Evolutionary conservation across 177 flowering plant species (phyloP).

Genomic region (Vitis hybrid): DNA sequence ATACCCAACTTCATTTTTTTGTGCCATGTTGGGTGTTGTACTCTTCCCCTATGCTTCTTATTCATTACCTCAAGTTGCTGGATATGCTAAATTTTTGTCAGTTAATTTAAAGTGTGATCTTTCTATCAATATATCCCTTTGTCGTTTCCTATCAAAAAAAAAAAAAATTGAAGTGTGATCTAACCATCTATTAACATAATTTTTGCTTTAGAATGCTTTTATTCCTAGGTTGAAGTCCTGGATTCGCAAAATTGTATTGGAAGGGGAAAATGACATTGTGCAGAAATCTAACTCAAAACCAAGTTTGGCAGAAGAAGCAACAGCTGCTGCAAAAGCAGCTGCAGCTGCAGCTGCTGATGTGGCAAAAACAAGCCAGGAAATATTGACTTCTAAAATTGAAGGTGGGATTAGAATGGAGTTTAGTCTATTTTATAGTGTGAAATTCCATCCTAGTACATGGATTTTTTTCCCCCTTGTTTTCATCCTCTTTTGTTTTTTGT

Average conservation of each 20-base stretch:
- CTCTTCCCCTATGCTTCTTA: not conserved
- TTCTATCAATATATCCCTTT: too few relatives aligned
- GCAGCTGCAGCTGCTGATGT: constrained; percentile 93
- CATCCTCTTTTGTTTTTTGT: not conserved
- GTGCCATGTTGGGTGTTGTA: not conserved
- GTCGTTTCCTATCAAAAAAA: too few relatives aligned
- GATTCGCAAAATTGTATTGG: constrained; percentile 79
- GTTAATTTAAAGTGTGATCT: not conserved
- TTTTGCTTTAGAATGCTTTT: constrained; percentile 58
- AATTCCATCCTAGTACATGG: not conserved
- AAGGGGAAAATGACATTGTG: constrained; percentile 52
- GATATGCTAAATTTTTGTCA: not conserved
- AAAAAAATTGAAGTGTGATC: not conserved
- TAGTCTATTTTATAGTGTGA: not conserved
- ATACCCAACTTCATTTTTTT: not conserved
- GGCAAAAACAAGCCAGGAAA: constrained; percentile 86
- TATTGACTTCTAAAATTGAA: constrained; percentile 66
- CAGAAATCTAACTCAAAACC: constrained; percentile 51
- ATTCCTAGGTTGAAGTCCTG: constrained; percentile 89
- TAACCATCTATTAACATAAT: constrained; percentile 5
- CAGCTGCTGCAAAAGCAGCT: constrained; percentile 92
- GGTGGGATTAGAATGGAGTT: constrained; percentile 33
- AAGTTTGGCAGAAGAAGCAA: constrained; percentile 79
- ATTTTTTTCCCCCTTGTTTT: not conserved
- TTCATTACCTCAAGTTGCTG: not conserved